Evolutionary conservation across 768 basidiomycete species (phyloP).

Genomic region (Dentipellis fragilis): DNA sequence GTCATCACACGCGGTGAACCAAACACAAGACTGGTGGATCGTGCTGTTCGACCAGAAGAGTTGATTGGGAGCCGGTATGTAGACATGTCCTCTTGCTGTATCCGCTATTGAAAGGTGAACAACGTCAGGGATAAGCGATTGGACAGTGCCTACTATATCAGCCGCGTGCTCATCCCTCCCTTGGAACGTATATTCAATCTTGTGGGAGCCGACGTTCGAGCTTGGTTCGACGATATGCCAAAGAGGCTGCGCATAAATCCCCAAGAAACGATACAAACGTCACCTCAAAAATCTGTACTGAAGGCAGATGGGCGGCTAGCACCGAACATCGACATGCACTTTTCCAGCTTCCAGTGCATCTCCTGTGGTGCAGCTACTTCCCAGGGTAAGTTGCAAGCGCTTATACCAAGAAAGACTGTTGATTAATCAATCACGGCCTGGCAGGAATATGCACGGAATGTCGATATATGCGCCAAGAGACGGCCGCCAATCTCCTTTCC

Average conservation of each 20-base stretch:
- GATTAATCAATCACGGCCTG: neutral
- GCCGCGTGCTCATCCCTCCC: constrained; percentile 78
- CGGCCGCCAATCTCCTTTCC: constrained; percentile 24
- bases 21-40: constrained; percentile 57
- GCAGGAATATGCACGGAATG: constrained; percentile 27
- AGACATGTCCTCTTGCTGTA: neutral
- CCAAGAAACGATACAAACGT: constrained; percentile 23
- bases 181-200: constrained; percentile 87
- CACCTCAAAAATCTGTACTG: constrained; percentile 23
- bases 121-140: constrained; percentile 50
- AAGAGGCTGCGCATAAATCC: constrained; percentile 36
- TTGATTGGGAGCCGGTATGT: constrained; percentile 53
- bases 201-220: constrained; percentile 75
- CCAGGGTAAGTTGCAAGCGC: constrained; percentile 31
- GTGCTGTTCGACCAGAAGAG: constrained; percentile 66
- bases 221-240: constrained; percentile 88
- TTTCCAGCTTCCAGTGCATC: constrained; percentile 59
- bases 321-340: constrained; percentile 66
- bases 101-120: neutral
- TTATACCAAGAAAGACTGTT: neutral
- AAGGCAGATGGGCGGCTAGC: constrained; percentile 14
- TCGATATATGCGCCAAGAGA: constrained; percentile 20
- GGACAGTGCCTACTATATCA: constrained; percentile 88
- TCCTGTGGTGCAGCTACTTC: constrained; percentile 49
- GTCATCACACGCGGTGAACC: constrained; percentile 65